Percentiles rank a stretch among this genome's conserved stretches.
Evolutionary conservation across 2,329 filamentous ascomycete genomes (phyloP).

Genomic region (Penicillium sumatraense): DNA sequence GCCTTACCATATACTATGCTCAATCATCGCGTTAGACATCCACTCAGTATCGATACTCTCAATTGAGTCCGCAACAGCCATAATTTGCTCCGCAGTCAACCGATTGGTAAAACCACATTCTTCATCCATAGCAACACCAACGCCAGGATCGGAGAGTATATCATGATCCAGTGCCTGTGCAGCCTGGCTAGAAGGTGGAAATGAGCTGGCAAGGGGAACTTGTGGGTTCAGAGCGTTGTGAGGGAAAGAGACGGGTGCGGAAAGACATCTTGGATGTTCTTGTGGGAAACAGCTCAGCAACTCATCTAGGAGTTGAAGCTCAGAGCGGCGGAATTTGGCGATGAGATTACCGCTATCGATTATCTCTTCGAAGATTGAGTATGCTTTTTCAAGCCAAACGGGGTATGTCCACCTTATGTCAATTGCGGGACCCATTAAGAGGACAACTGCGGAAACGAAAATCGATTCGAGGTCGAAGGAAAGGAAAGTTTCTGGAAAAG

Average conservation of each 20-base stretch:
- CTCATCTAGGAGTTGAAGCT: constrained; percentile 49
- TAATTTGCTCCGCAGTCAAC: constrained; percentile 52
- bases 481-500: constrained; percentile 51
- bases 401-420: constrained; percentile 41
- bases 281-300: constrained; percentile 35
- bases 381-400: constrained; percentile 48
- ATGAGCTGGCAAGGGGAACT: constrained; percentile 15
- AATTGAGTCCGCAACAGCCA: constrained; percentile 55
- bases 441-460: constrained; percentile 22
- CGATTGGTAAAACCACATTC: constrained; percentile 17
- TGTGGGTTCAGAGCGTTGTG: constrained; percentile 7
- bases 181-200: constrained; percentile 8
- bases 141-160: constrained; percentile 16
- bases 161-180: constrained; percentile 15
- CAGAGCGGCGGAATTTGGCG: constrained; percentile 50
- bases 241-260: constrained; percentile 18
- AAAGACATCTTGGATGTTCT: constrained; percentile 18
- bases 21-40: constrained; percentile 52
- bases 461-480: constrained; percentile 24
- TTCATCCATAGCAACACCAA: constrained; percentile 11
- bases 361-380: constrained; percentile 54
- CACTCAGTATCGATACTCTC: constrained; percentile 52
- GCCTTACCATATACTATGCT: constrained; percentile 49
- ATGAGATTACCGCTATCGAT: constrained; percentile 52
- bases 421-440: constrained; percentile 34